Percentiles rank a stretch among this genome's conserved stretches.
Evolutionary conservation across 2,329 filamentous ascomycete species (phyloP).

Genomic region (Cucurbitaria berberidis): DNA sequence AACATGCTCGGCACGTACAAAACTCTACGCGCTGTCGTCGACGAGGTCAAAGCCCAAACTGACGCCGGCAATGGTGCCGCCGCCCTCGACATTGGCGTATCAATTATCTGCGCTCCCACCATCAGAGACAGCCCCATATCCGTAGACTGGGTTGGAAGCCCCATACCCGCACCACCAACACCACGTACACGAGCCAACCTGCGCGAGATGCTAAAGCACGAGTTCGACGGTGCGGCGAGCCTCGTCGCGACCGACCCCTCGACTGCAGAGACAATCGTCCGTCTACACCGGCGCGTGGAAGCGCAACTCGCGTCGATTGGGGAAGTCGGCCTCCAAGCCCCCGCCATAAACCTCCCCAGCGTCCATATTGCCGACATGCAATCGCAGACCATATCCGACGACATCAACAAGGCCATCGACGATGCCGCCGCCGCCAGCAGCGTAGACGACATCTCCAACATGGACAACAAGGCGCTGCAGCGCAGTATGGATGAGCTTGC

Average conservation of each 20-base stretch:
- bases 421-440: slow-evolving; percentile 44
- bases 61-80: slow-evolving; percentile 65
- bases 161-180: slow-evolving; percentile 30
- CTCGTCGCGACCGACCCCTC: slow-evolving; percentile 63
- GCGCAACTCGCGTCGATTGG: slow-evolving; percentile 59
- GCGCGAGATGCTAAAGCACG: slow-evolving; percentile 64
- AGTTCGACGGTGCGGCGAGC: slow-evolving; percentile 64
- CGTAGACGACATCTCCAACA: slow-evolving; percentile 35
- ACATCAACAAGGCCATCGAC: slow-evolving; percentile 45
- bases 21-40: slow-evolving; percentile 67
- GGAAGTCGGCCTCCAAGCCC: slow-evolving; percentile 31
- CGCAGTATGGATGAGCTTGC: slow-evolving; percentile 41
- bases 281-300: slow-evolving; percentile 69
- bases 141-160: slow-evolving; percentile 42
- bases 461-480: slow-evolving; percentile 44
- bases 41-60: slow-evolving; percentile 70
- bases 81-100: slow-evolving; percentile 72
- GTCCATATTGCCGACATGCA: slow-evolving; percentile 39
- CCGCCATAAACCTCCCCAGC: slow-evolving; percentile 34
- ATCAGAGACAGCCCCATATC: slow-evolving; percentile 47
- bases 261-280: slow-evolving; percentile 67
- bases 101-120: slow-evolving; percentile 71
- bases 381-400: slow-evolving; percentile 33
- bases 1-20: slow-evolving; percentile 67
- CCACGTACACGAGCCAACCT: slow-evolving; percentile 58